phyloP scores from a whole-genome alignment of 225 moss, liverwort and hornwort species.

The Marchantia paleacea region DNA sequence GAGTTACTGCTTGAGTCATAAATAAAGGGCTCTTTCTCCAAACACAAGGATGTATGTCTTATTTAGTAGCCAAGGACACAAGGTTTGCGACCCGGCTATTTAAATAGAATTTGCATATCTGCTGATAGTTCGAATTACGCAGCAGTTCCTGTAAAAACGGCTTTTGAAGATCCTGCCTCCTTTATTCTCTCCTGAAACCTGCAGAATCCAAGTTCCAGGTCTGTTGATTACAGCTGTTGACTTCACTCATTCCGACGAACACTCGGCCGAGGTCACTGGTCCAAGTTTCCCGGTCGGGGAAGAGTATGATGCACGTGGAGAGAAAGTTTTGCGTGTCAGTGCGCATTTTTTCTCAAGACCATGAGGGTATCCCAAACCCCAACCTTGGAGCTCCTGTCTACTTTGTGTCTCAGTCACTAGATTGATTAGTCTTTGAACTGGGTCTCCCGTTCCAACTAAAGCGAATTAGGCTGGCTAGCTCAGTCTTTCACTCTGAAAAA shows the following conservation, averaged over 20 bases:
- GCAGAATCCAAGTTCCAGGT: too few species aligned
- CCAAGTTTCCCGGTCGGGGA: not conserved
- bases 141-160: too few species aligned
- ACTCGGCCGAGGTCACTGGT: not conserved
- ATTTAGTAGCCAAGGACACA: too few species aligned
- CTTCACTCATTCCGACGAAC: not conserved
- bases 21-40: too few species aligned
- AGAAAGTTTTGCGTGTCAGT: not conserved
- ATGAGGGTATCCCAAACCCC: not conserved
- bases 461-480: not conserved
- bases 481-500: not conserved
- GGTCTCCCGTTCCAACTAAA: not conserved
- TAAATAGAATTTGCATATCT: too few species aligned
- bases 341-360: not conserved
- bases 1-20: too few species aligned
- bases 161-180: not conserved
- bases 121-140: too few species aligned
- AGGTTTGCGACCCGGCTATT: too few species aligned
- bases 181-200: not conserved
- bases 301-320: not conserved
- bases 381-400: not conserved
- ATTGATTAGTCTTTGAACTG: not conserved
- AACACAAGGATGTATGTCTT: too few species aligned
- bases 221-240: not conserved
- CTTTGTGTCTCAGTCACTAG: not conserved